Conservation (phyloP, 2,329 filamentous ascomycete genomes). For the Venturia asperata region DNA sequence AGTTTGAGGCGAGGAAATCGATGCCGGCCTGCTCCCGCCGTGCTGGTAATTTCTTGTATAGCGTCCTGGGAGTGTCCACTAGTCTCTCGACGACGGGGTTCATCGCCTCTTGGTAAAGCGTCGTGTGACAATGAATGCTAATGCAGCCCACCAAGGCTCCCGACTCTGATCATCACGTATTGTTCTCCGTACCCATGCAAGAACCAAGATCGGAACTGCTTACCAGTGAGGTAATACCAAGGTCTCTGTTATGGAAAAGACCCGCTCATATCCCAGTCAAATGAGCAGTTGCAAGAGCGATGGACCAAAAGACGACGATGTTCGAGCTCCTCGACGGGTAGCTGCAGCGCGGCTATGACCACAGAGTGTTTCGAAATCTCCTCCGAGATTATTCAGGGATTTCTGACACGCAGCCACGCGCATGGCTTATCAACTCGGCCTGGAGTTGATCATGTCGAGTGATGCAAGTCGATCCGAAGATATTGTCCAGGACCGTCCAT, state of each 20-base stretch:
- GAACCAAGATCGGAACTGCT: background rate
- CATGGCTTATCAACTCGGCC: slow-evolving; percentile 1
- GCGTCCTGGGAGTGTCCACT: background rate
- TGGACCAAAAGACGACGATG: slow-evolving; percentile 3
- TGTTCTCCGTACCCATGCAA: background rate
- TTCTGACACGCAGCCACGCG: slow-evolving; percentile 15
- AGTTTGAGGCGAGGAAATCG: background rate
- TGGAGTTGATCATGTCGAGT: slow-evolving; percentile 6
- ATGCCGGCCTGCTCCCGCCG: slow-evolving; percentile 17
- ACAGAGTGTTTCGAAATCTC: background rate
- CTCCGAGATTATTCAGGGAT: slow-evolving; percentile 14
- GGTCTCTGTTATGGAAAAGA: background rate
- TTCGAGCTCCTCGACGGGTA: slow-evolving; percentile 12
- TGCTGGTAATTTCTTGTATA: slow-evolving; percentile 14
- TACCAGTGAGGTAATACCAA: background rate
- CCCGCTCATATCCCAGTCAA: background rate
- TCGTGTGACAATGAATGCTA: slow-evolving; percentile 12
- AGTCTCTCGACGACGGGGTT: background rate
- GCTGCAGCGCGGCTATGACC: slow-evolving; percentile 11
- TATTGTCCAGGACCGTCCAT: background rate
- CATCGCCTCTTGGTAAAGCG: slow-evolving; percentile 6
- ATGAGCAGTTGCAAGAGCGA: background rate
- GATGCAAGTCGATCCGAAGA: slow-evolving; percentile 16
- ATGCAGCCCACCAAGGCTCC: slow-evolving; percentile 2
- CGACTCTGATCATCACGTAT: slow-evolving; percentile 9